Evolutionary conservation across 1,284 basidiomycete species (phyloP).

Genomic region (Phlebopus sp.): DNA sequence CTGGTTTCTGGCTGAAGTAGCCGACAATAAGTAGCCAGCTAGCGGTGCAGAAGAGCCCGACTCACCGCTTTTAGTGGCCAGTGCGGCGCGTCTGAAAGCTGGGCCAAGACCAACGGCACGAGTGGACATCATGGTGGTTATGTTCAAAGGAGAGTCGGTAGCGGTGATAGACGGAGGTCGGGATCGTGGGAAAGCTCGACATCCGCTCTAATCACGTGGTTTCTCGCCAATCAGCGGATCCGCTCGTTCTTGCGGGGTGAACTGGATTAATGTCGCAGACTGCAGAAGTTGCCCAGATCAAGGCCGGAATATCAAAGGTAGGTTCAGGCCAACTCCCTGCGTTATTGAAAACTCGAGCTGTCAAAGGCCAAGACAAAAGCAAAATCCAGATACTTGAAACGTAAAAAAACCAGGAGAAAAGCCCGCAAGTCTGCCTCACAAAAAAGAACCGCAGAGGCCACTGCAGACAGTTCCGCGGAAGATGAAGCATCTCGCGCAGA

Average conservation of each 20-base stretch:
- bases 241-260: too few species aligned
- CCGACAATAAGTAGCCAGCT: not conserved
- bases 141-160: conserved; percentile 5
- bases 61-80: conserved; percentile 49
- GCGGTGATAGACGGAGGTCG: conserved; percentile 10
- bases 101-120: conserved; percentile 52
- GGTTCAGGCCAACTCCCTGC: conserved; percentile 8
- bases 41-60: not conserved
- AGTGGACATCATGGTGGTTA: conserved; percentile 43
- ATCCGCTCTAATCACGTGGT: too few species aligned
- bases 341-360: conserved; percentile 2
- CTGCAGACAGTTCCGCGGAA: conserved; percentile 6
- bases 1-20: conserved; percentile 41
- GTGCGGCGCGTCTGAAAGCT: conserved; percentile 49
- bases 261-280: too few species aligned
- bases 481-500: conserved; percentile 1
- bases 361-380: conserved; percentile 25
- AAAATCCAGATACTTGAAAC: conserved; percentile 29
- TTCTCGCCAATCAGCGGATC: too few species aligned
- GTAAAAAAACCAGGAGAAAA: conserved; percentile 29
- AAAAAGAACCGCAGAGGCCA: conserved; percentile 4
- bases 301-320: conserved; percentile 18
- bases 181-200: conserved; percentile 21
- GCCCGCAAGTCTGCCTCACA: conserved; percentile 20
- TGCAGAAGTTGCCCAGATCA: not conserved